These are phyloP conservation scores for Diddensiella caesifluorescens DNA, from an alignment of 805 yeast species.

Conservation along the genomic window DNA sequence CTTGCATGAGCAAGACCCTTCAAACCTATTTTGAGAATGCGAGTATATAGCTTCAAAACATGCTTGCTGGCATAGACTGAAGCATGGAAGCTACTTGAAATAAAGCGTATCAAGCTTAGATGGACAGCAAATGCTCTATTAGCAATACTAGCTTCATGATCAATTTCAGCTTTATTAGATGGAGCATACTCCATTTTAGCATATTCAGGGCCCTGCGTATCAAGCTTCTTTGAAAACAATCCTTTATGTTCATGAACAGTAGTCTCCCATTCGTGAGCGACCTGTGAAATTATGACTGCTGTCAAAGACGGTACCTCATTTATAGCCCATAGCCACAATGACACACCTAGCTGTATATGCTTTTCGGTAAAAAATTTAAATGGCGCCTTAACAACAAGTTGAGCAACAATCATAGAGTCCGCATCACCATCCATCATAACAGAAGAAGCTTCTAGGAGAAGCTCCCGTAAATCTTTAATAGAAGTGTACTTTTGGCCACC, in stretches of 20 bases:
- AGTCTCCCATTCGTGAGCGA: constrained; percentile 62
- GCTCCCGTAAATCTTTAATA: constrained; percentile 25
- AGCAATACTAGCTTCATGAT: constrained; percentile 46
- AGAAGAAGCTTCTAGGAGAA: constrained; percentile 36
- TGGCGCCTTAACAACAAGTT: constrained; percentile 46
- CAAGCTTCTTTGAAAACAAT: constrained; percentile 52
- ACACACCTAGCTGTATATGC: constrained; percentile 58
- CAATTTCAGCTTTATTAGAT: constrained; percentile 56
- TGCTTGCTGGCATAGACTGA: constrained; percentile 67
- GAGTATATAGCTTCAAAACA: constrained; percentile 61
- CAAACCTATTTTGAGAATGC: constrained; percentile 39
- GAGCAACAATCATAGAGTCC: constrained; percentile 19
- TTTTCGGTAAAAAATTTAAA: constrained; percentile 57
- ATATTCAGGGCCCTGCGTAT: constrained; percentile 55
- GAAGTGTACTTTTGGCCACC: constrained; percentile 21
- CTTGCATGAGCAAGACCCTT: constrained; percentile 63
- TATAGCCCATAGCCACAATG: constrained; percentile 77
- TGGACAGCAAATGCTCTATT: constrained; percentile 60
- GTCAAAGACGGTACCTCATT: constrained; percentile 59
- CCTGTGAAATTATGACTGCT: constrained; percentile 58
- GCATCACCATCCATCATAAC: constrained; percentile 31
- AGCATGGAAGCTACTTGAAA: constrained; percentile 76
- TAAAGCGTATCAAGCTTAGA: constrained; percentile 55
- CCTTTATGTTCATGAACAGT: constrained; percentile 59
- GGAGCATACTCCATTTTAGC: constrained; percentile 86